Base-by-base conservation (phyloP, 177 flowering plant species). In the Vitis hybrid region DNA sequence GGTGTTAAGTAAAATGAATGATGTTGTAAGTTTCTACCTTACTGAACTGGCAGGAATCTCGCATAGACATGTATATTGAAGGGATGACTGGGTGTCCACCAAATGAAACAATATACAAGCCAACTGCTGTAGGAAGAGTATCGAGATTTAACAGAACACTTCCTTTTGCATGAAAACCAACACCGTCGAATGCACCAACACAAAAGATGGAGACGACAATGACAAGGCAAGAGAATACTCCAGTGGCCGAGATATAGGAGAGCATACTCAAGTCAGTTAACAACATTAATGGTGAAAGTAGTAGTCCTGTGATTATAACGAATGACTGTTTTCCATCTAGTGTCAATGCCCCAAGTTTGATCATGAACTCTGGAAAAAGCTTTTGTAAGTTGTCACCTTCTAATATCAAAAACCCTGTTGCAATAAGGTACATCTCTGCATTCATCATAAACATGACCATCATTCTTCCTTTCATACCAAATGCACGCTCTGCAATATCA, bases 21-120 rank as follows among this genome's bases (percentile, higher is more conserved):
- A 27, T 27, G 30, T 27, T 27, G 0, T 24, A 0, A 27, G 30
- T 27, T 27, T 27, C 11, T 70, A 82, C 84, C 82, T 77, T 56
- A 9, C 68, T 63, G 73, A 82, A 82, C 30, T 72, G 63, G 48
- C 55, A 69, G 9, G 35, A 67, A 11, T 73, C 66, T 54, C 67
- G 73, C 84, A 77, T 81, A 3, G 86, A 83, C 41, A 69, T 74
- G 63, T 81, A 81, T 10, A 74, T 58, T 11, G 84, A 77, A 6
- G 86, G 86, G 11, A 84, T 73, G 68, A 81, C 81, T 1, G 84
- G 77, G 78, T 84, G 84, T 46, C 81, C 86, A 52, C 77, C 76
- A 56, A 77, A 81, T 11, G 82, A 84, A 58, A 79, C 73, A 17
- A 76, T 70, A 64, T 76, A 81, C 32, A 81, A 76, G 76, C 84